These are phyloP conservation scores for Rhodotorula kratochvilovae DNA, from an alignment of 768 basidiomycete species.

Conservation along the genomic window DNA sequence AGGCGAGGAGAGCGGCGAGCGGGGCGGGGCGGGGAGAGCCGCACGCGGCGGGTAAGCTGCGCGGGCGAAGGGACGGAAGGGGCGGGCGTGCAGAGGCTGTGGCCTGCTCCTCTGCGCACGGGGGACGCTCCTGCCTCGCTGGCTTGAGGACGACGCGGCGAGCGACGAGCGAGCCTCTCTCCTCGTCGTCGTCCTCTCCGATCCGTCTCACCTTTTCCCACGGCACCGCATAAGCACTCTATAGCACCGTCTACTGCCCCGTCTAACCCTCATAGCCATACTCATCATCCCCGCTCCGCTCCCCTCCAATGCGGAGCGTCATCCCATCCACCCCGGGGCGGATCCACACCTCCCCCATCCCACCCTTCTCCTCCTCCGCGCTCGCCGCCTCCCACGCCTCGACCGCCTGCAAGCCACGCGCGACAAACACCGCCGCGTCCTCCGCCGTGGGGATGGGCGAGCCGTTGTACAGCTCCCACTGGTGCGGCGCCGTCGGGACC, in stretches of 20 bases:
- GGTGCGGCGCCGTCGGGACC: neutral
- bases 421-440: conserved; percentile 5
- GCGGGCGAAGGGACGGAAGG: neutral
- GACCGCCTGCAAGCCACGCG: conserved; percentile 6
- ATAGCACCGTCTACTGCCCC: neutral
- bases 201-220: too few species aligned
- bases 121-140: too few species aligned
- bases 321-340: conserved; percentile 36
- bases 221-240: too few species aligned
- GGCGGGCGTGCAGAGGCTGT: neutral
- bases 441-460: conserved; percentile 8
- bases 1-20: too few species aligned
- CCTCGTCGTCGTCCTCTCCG: too few species aligned
- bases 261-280: neutral
- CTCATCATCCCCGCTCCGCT: neutral
- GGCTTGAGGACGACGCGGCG: too few species aligned
- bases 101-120: neutral
- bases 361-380: neutral
- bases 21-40: too few species aligned
- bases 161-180: too few species aligned
- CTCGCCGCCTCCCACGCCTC: conserved; percentile 20
- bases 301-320: conserved; percentile 1
- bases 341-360: conserved; percentile 23
- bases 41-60: too few species aligned
- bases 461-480: conserved; percentile 15